A percentile compares a stretch with the other conserved stretches of the same genome.
Evolutionary conservation across 2,329 filamentous ascomycete species (phyloP).

Genomic region (Westerdykella aurantiaca): DNA sequence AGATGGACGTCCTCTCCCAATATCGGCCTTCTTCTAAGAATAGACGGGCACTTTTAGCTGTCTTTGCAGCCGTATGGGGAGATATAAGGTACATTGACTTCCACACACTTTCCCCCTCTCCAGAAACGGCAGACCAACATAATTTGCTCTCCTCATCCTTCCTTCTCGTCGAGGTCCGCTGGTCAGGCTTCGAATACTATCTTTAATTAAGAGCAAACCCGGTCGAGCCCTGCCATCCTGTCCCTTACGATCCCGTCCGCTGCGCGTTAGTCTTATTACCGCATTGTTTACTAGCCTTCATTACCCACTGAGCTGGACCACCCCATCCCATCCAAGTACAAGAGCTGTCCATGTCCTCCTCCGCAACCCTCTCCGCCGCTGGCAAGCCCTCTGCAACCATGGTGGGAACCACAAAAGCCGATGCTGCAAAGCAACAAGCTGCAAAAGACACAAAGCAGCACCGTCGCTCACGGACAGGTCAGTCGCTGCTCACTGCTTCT

Average conservation of each 20-base stretch:
- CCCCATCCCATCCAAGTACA: conserved; percentile 23
- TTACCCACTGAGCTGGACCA: conserved; percentile 38
- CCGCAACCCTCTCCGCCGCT: conserved; percentile 37
- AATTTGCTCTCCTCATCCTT: conserved; percentile 42
- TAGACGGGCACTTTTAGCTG: conserved; percentile 43
- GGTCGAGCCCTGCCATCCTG: conserved; percentile 38
- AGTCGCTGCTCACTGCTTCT: conserved; percentile 38
- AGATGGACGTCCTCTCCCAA: conserved; percentile 8
- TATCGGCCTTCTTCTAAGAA: conserved; percentile 42
- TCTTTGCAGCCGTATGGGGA: conserved; percentile 34
- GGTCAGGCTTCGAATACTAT: conserved; percentile 47
- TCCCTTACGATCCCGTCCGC: conserved; percentile 40
- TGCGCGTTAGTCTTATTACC: conserved; percentile 38
- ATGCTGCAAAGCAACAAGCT: conserved; percentile 43
- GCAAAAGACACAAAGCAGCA: conserved; percentile 71
- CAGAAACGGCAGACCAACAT: conserved; percentile 39
- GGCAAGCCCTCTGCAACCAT: conserved; percentile 44
- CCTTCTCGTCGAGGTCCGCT: conserved; percentile 36
- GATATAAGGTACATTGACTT: conserved; percentile 45
- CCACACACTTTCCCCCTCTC: conserved; percentile 17
- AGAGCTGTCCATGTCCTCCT: conserved; percentile 47
- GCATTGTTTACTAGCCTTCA: conserved; percentile 38
- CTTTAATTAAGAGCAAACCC: conserved; percentile 40
- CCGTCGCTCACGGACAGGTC: conserved; percentile 89
- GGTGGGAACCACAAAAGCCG: conserved; percentile 49